phyloP scores from a whole-genome alignment of 1,284 basidiomycete genomes.

The Sanguinoderma infundibulare region DNA sequence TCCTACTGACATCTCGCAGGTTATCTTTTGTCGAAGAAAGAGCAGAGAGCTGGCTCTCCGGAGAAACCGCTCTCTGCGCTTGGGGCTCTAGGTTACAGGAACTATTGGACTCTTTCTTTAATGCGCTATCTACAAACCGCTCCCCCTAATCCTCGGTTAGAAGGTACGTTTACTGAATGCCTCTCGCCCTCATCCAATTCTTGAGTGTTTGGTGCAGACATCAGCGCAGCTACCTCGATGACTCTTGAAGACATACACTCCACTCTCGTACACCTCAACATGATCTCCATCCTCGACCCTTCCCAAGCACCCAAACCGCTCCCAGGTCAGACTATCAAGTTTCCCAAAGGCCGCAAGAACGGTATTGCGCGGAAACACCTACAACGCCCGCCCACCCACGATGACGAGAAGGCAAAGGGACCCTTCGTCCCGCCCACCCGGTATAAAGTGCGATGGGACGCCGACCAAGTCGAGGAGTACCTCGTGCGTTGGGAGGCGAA shows the following conservation, averaged over 20 bases:
- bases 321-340: conserved; percentile 77
- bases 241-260: conserved; percentile 87
- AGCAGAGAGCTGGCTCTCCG: conserved; percentile 85
- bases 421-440: conserved; percentile 72
- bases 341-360: conserved; percentile 70
- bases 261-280: conserved; percentile 77
- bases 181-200: conserved; percentile 6
- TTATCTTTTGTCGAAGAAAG: conserved; percentile 96
- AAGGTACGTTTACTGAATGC: conserved; percentile 59
- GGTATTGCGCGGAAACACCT: conserved; percentile 65
- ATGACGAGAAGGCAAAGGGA: conserved; percentile 49
- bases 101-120: conserved; percentile 94
- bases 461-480: conserved; percentile 68
- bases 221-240: conserved; percentile 88
- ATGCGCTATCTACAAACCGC: conserved; percentile 79
- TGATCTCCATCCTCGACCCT: conserved; percentile 69
- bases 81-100: conserved; percentile 90
- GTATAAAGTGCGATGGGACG: conserved; percentile 83
- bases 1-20: conserved; percentile 51
- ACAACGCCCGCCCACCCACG: conserved; percentile 60
- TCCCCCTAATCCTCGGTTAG: conserved; percentile 65
- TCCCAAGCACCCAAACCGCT: conserved; percentile 58
- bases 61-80: conserved; percentile 93
- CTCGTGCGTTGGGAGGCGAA: conserved; percentile 79
- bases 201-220: conserved; percentile 57